These are phyloP conservation scores for Ophiosphaerella narmari DNA, from an alignment of 2,329 filamentous ascomycete species.

Conservation along the genomic window DNA sequence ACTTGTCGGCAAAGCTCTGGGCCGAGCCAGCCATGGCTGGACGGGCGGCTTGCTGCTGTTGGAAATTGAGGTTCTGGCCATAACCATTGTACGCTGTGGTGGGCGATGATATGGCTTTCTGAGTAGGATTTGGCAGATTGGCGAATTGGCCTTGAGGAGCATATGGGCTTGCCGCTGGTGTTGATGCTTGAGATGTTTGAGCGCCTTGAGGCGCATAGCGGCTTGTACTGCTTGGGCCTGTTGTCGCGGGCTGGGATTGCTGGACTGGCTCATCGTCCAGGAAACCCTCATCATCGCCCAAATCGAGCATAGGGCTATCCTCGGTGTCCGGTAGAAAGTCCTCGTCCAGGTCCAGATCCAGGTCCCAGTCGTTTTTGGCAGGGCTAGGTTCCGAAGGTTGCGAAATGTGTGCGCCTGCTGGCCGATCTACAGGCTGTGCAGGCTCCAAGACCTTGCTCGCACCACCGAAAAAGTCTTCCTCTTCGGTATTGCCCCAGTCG, in stretches of 20 bases:
- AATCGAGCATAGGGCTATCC: slow-evolving; percentile 62
- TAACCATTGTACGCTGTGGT: slow-evolving; percentile 35
- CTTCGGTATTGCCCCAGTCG: slow-evolving; percentile 43
- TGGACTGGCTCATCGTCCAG: slow-evolving; percentile 68
- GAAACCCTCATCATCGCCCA: slow-evolving; percentile 85
- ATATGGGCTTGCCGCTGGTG: slow-evolving; percentile 51
- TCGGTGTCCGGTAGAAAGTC: slow-evolving; percentile 66
- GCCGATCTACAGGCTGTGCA: slow-evolving; percentile 19
- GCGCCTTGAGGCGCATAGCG: slow-evolving; percentile 46
- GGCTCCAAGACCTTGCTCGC: slow-evolving; percentile 21
- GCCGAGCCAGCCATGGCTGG: slow-evolving; percentile 57
- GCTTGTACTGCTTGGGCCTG: slow-evolving; percentile 21
- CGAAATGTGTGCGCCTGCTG: slow-evolving; percentile 26
- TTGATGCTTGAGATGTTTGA: slow-evolving; percentile 14
- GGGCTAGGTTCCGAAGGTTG: slow-evolving; percentile 16
- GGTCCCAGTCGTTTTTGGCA: slow-evolving; percentile 73
- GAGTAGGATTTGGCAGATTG: slow-evolving; percentile 16
- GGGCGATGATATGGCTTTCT: slow-evolving; percentile 20
- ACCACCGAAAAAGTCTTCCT: slow-evolving; percentile 38
- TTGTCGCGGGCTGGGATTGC: slow-evolving; percentile 20
- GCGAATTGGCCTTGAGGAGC: slow-evolving; percentile 57
- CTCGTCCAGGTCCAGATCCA: slow-evolving; percentile 82
- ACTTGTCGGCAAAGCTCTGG: slow-evolving; percentile 87
- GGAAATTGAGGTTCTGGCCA: slow-evolving; percentile 31
- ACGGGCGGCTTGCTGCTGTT: slow-evolving; percentile 45